Percentiles rank a stretch among this genome's conserved stretches.
These are phyloP conservation scores for Yarrowia sp. DNA, from an alignment of 805 yeast species.

Conservation along the genomic window DNA sequence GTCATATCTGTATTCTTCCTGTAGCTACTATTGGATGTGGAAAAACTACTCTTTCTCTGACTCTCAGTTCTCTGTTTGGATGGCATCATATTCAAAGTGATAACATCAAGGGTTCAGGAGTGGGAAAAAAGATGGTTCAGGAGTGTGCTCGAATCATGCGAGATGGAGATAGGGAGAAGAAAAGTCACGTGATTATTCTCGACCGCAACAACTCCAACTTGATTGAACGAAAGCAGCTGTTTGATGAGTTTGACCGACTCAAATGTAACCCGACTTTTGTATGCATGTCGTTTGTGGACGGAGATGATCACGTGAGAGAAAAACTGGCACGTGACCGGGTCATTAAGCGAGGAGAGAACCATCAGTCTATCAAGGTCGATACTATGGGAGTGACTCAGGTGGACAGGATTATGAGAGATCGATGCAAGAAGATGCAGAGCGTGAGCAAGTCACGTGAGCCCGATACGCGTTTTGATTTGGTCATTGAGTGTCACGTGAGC, in stretches of 20 bases:
- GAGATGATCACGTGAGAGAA: slow-evolving; percentile 38
- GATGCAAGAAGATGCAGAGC: slow-evolving; percentile 66
- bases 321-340: slow-evolving; percentile 60
- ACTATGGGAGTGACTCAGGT: slow-evolving; percentile 51
- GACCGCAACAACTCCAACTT: slow-evolving; percentile 82
- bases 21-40: slow-evolving; percentile 94
- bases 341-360: slow-evolving; percentile 74
- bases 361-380: slow-evolving; percentile 68
- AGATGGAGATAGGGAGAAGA: slow-evolving; percentile 11
- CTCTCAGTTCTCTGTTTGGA: slow-evolving; percentile 55
- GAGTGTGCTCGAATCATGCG: slow-evolving; percentile 21
- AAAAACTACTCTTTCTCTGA: slow-evolving; percentile 75
- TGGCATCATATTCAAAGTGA: slow-evolving; percentile 87
- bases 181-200: slow-evolving; percentile 49
- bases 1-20: slow-evolving; percentile 62
- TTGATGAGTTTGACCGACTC: slow-evolving; percentile 52
- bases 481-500: slow-evolving; percentile 52
- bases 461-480: slow-evolving; percentile 62
- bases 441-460: slow-evolving; percentile 51
- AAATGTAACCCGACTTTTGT: slow-evolving; percentile 47
- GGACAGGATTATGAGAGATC: slow-evolving; percentile 66
- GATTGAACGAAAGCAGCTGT: slow-evolving; percentile 66
- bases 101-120: slow-evolving; percentile 47
- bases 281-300: slow-evolving; percentile 57
- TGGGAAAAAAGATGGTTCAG: slow-evolving; percentile 22